These are phyloP conservation scores for Carex pumila DNA, from an alignment of 176 grass and related monocot species.

Conservation along the genomic window DNA sequence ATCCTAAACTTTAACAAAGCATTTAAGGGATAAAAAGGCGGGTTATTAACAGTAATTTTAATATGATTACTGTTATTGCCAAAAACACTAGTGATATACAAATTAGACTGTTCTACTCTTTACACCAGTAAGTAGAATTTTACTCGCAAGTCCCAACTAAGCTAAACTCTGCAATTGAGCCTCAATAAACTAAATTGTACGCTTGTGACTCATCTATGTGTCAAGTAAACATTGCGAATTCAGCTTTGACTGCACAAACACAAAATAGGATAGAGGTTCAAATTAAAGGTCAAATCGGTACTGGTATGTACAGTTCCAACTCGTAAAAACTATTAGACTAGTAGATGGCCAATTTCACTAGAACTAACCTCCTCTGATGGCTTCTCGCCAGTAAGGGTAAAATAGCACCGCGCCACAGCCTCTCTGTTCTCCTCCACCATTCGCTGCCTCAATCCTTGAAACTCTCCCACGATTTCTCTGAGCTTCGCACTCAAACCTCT, in stretches of 20 bases:
- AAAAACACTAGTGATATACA: neutral
- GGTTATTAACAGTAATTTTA: neutral
- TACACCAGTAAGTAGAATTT: neutral
- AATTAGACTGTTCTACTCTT: neutral
- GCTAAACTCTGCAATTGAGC: neutral
- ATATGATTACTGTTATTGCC: neutral
- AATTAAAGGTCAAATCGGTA: neutral
- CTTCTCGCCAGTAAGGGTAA: slow-evolving; percentile 22
- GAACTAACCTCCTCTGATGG: slow-evolving; percentile 11
- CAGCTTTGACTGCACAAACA: neutral
- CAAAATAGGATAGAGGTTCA: neutral
- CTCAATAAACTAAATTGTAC: neutral
- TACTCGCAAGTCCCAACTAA: neutral
- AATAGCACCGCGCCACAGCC: slow-evolving; percentile 23
- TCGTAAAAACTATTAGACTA: neutral
- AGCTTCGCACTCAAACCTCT: slow-evolving; percentile 11
- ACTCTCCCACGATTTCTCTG: slow-evolving; percentile 4
- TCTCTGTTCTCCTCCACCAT: slow-evolving; percentile 27
- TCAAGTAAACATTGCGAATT: no score
- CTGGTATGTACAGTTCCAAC: neutral
- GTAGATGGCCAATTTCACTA: neutral
- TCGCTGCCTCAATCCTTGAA: slow-evolving; percentile 21
- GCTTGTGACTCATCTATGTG: no score
- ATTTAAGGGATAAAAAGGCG: neutral
- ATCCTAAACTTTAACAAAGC: neutral